A percentile compares a stretch with the other conserved stretches of the same genome.
Evolutionary conservation across 2,329 filamentous ascomycete genomes (phyloP).

Genomic region (Cryphonectria naterciae): DNA sequence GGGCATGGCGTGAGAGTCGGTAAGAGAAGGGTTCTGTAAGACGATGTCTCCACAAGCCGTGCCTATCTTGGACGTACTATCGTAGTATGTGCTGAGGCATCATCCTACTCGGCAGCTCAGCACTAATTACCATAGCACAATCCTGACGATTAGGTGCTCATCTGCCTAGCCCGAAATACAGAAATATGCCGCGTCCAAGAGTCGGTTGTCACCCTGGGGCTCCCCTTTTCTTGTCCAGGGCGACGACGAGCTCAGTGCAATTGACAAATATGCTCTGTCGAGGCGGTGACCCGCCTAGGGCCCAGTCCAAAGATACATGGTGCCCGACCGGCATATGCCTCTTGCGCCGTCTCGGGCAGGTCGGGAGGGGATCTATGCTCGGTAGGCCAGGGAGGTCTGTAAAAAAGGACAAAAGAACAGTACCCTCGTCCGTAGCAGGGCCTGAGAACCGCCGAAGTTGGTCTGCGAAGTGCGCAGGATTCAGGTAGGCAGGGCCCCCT

Average conservation of each 20-base stretch:
- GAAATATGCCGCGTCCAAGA: background rate
- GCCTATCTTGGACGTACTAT: background rate
- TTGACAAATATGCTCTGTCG: background rate
- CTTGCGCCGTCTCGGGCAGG: conserved; percentile 7
- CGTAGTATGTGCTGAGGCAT: background rate
- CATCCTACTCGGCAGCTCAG: background rate
- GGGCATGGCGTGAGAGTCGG: conserved; percentile 7
- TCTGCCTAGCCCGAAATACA: background rate
- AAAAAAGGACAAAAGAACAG: background rate
- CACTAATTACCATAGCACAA: background rate
- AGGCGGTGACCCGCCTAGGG: background rate
- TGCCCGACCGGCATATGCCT: conserved; percentile 11
- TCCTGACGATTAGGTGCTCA: background rate
- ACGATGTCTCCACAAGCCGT: background rate
- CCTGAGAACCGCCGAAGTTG: background rate
- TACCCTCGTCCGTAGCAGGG: background rate
- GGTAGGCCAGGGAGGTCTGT: background rate
- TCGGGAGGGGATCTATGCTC: conserved; percentile 2
- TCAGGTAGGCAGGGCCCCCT: background rate
- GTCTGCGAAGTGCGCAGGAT: conserved; percentile 3
- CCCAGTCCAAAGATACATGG: background rate
- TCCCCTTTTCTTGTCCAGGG: background rate
- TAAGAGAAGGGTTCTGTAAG: background rate
- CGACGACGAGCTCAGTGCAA: background rate
- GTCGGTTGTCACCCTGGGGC: background rate